Conservation (phyloP, 192 early-diverging fungal species). For the Lobosporangium transversale region DNA sequence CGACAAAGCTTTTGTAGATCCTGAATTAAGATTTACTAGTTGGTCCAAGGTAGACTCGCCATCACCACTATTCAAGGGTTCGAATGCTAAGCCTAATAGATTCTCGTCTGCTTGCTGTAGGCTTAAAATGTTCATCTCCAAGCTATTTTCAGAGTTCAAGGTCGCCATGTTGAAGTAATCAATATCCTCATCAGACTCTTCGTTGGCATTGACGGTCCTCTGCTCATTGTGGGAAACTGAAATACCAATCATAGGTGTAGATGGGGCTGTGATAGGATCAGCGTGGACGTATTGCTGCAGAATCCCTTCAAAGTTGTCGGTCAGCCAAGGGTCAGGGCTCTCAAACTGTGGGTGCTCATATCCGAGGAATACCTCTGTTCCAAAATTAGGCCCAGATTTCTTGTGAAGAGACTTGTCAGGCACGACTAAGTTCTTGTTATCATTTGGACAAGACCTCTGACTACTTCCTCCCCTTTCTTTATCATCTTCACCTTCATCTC, state of each 20-base stretch:
- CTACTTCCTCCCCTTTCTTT: background rate
- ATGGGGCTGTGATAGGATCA: too few relatives aligned
- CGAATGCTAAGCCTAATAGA: too few relatives aligned
- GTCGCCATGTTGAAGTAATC: background rate
- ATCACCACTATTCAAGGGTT: too few relatives aligned
- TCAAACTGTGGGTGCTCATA: background rate
- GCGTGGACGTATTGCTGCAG: background rate
- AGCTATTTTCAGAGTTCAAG: too few relatives aligned
- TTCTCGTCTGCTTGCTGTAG: too few relatives aligned
- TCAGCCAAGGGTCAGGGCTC: background rate
- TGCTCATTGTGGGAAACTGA: background rate
- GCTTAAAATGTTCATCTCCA: too few relatives aligned
- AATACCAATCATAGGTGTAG: too few relatives aligned
- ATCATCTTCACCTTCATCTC: background rate
- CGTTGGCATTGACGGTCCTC: background rate
- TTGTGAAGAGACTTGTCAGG: background rate
- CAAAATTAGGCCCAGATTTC: background rate
- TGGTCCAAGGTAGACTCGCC: too few relatives aligned
- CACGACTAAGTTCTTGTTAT: background rate
- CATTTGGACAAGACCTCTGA: background rate
- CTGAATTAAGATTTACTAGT: too few relatives aligned
- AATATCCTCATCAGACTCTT: background rate
- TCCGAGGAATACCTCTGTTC: constrained; percentile 6
- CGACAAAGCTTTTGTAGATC: too few relatives aligned
- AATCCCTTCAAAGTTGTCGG: background rate